Evolutionary conservation across 2,329 filamentous ascomycete species (phyloP), one percentile per base, ranked within the genome.

Genomic region (Cladosporium colombiae): DNA sequence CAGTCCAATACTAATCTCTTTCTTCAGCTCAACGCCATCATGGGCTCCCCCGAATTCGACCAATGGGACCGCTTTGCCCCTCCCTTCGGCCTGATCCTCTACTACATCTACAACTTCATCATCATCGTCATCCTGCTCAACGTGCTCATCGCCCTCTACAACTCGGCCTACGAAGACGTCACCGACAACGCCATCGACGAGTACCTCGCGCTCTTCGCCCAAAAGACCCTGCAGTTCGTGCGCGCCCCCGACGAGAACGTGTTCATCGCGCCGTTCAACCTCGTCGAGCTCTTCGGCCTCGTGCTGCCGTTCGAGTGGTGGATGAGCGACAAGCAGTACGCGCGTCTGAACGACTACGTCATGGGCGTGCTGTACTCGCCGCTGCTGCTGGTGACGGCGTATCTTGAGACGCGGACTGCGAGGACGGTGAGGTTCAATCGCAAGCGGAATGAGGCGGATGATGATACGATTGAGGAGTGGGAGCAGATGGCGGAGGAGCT

Each of bases 161-260:
- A 98, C 80, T 94, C 90, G 56, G 93, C 95, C 1, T 98, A 99
- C 76, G 91, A 96, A 74, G 93, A 97, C 77, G 96, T 97, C 67
- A 96, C 93, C 73, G 89, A 91, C 55, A 91, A 99, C 74, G 93
- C 95, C 5, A 90, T 92, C 70, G 95, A 99, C 77, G 95, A 99
- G 78, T 99, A 93, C 79, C 89, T 99, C 76, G 94, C 93, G 0
- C 86, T 98, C 3, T 97, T 97, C 79, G 86, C 92, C 0, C 91
- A 96, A 71, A 97, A 97, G 79, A 97, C 95, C 0, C 92, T 98
- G 85, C 93, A 96, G 74, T 99, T 97, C 74, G 92, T 98, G 21
- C 91, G 95, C 58, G 95, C 95, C 0, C 95, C 95, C 0, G 95
- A 99, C 73, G 95, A 99, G 78, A 99, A 99, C 72, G 95, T 99